Percentiles rank a stretch among this genome's conserved stretches.
Evolutionary conservation across 2,329 filamentous ascomycete genomes (phyloP).

Genomic region (Colletotrichum lentis): DNA sequence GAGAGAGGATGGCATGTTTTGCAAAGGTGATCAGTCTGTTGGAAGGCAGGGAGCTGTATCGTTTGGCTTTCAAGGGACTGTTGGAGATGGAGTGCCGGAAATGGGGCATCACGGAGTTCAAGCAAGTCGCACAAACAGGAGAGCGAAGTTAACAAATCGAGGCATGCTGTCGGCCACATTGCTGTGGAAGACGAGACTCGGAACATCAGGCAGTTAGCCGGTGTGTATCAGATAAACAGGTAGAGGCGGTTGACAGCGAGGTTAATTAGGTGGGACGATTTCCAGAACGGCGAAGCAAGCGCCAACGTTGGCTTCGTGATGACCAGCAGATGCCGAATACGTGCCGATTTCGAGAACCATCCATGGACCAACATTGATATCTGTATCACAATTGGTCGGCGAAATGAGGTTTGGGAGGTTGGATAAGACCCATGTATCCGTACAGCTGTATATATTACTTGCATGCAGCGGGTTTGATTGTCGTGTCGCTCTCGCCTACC

Average conservation of each 20-base stretch:
- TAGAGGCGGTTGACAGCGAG: conserved; percentile 16
- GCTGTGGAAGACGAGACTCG: background rate
- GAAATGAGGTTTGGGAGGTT: background rate
- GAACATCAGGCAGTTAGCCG: background rate
- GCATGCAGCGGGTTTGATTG: conserved; percentile 17
- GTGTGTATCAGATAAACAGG: conserved; percentile 19
- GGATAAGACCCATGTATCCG: background rate
- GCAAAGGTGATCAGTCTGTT: conserved; percentile 1
- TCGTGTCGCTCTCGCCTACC: background rate
- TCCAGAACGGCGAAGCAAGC: conserved; percentile 8
- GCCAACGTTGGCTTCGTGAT: conserved; percentile 16
- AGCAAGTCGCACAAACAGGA: background rate
- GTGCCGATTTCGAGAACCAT: background rate
- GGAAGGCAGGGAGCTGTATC: conserved; percentile 12
- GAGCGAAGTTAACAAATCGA: background rate
- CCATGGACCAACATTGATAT: background rate
- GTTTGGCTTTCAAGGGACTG: conserved; percentile 12
- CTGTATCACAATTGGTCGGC: conserved; percentile 10
- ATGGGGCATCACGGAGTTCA: background rate
- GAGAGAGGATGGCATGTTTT: conserved; percentile 15
- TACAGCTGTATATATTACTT: conserved; percentile 26
- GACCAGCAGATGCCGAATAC: conserved; percentile 12
- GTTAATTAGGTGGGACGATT: conserved; percentile 26
- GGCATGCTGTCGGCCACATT: background rate
- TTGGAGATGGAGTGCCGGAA: conserved; percentile 1